Evolutionary conservation across 164 flowering plant species (phyloP), one percentile per base, ranked within the genome.

Genomic region (Amborella trichopoda): DNA sequence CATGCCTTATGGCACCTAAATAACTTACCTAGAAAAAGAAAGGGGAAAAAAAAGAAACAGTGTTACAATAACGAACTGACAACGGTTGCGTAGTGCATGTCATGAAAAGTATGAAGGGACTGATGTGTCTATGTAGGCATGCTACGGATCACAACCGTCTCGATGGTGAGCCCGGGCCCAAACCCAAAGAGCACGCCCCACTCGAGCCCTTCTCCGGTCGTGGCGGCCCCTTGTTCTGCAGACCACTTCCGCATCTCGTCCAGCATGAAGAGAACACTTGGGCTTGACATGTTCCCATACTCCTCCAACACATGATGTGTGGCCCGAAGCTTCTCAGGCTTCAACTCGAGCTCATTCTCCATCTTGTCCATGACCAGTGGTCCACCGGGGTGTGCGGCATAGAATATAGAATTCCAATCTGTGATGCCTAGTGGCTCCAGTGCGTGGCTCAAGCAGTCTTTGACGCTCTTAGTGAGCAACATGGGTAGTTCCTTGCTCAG

Each of bases 321-420:
- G 33, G 72, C 54, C 12, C 56, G 44, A 10, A 74, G 19, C 58
- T 71, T 68, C 17, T 68, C 74, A 14, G 63, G 55, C 39, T 74
- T 59, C 4, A 74, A 60, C 9, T 37, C 41, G 21, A 73, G 37
- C 46, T 55, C 61, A 0, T 2, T 12, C 56, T 71, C 76, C 0
- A 71, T 66, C 40, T 68, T 68, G 59, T 68, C 72, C 38, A 74
- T n/a, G 13, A 74, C 68, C 1, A 76, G 71, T 0, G 74, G 71
- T 1, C 75, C 73, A 40, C 73, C 73, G 0, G 79, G 79, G 27
- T 74, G 76, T 0, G 64, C 71, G 3, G 66, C 52, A 74, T 72
- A 74, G 37, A 71, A 71, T 6, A 71, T 4, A 0, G 74, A 71
- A 56, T 71, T 71, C 68, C 68, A 71, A 18, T 71, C 80, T 0